Evolutionary conservation across 495 filamentous ascomycete species (phyloP), one percentile per base, ranked within the genome.

Genomic region (Beverwykella pulmonaria): DNA sequence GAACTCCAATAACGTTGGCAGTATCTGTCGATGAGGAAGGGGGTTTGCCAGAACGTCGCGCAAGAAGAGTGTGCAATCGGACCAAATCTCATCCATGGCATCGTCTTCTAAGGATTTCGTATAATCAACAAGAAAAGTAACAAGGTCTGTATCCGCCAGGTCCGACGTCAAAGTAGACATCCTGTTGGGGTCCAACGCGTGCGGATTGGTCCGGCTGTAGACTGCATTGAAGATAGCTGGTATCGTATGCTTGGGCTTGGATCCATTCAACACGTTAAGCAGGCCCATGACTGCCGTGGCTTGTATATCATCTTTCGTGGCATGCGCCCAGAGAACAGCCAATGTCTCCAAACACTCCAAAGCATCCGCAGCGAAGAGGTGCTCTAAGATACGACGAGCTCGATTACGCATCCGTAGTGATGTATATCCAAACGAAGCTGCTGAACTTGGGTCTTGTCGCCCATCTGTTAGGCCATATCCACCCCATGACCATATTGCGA

Each of bases 31-130:
- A 73, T 98, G 93, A 1, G 94, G 95, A 69, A 99, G 91, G 1
- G 95, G 95, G 75, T 99, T 98, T 47, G 89, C 88, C 27, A 98
- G 80, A 6, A 98, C 85, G 76, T 98, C 95, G 57, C 86, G 88
- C 47, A 98, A 75, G 76, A 99, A 99, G 0, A 88, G 85, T 71
- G 92, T 92, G 75, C 93, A 98, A 71, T 99, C 95, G 39, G 85
- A 80, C 94, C 94, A 99, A 30, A 99, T 97, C 77, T 99, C 94
- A 72, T 99, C 95, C 82, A 98, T 93, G n/a, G 94, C 89, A 80
- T 99, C 94, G 69, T 99, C 94, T 71, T 99, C 94, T 15, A 97
- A 79, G 2, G 92, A 93, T 23, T 86, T 83, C 1, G 92, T 88
- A 73, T 98, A 99, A 52, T 92, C 89, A 5, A 94, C 88, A 59